Base-by-base conservation (phyloP, 495 filamentous ascomycete genomes). In the Lasiosphaeriaceae sp. region DNA sequence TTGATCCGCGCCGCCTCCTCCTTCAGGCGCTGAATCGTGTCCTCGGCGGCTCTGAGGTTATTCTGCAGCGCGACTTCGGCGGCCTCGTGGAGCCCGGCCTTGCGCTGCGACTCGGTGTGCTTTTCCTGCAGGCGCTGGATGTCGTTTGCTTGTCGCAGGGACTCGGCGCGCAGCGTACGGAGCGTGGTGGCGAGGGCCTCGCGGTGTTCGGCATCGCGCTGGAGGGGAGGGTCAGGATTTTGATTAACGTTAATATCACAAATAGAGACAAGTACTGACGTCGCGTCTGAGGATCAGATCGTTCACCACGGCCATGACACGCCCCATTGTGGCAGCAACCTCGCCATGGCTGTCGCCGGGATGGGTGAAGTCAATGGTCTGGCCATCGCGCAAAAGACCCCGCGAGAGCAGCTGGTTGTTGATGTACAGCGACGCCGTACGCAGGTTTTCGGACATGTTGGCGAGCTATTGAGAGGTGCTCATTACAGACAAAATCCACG, bases 381-480 rank as follows among this genome's bases (percentile, higher is more conserved):
- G 80, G 61, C 90, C 89, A 85, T 89, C 87, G 65, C 89, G 88
- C 11, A 97, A 74, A 20, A 98, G 79, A 19, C 94, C 94, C 41
- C 94, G 85, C 3, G 93, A 90, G 34, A 96, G 82, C 29, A 98
- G 79, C 55, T 96, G 86, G 69, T 97, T 96, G 77, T 98, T 98
- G 74, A 98, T 88, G 73, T 97, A 97, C 47, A 85, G 83, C 54
- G 93, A 96, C 23, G 94, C 94, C 55, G 90, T 90, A 62, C 87
- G 83, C 46, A 97, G 76, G 73, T 89, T 93, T 54, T 87, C 83
- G 53, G 82, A 71, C 72, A 75, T 76, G 31, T 35, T 65, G 51
- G 45, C 46, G 47, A 48, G 41, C 48, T 12, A 19, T 44, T 21
- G 29, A 20, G 2, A 20, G 17, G 23, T 20, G 39, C 39, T 39